Evolutionary conservation across 148 eudicot genomes (phyloP).

Genomic region (Mesembryanthemum crystallinum): DNA sequence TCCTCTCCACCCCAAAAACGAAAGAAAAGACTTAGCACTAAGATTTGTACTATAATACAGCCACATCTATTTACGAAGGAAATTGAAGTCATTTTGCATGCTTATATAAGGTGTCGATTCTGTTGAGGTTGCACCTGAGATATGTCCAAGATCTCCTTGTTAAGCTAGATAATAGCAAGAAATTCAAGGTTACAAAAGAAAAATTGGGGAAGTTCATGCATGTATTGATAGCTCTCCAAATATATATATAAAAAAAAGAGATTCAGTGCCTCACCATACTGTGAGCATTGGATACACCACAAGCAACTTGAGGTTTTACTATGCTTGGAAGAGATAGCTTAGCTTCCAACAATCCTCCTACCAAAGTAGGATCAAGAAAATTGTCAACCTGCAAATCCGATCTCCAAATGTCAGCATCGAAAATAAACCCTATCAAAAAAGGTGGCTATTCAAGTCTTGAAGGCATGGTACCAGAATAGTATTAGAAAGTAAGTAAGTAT

Average conservation of each 20-base stretch:
- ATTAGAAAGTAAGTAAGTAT: background rate
- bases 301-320: slow-evolving; percentile 97
- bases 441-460: background rate
- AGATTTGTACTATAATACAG: no score
- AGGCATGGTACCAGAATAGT: background rate
- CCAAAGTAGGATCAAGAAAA: slow-evolving; percentile 58
- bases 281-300: slow-evolving; percentile 93
- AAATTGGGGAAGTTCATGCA: background rate
- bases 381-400: slow-evolving; percentile 66
- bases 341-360: slow-evolving; percentile 51
- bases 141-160: no score
- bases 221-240: background rate
- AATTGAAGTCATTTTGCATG: background rate
- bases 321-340: slow-evolving; percentile 68
- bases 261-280: slow-evolving; percentile 60
- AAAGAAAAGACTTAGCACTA: no score
- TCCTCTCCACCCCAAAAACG: no score
- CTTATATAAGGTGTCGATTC: background rate
- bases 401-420: slow-evolving; percentile 1
- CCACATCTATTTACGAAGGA: no score
- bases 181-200: background rate
- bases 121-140: background rate
- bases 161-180: background rate
- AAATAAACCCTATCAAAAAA: background rate
- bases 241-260: no score